Base-by-base conservation (phyloP, 805 yeast species). In the Maudiozyma saulgeensis region DNA sequence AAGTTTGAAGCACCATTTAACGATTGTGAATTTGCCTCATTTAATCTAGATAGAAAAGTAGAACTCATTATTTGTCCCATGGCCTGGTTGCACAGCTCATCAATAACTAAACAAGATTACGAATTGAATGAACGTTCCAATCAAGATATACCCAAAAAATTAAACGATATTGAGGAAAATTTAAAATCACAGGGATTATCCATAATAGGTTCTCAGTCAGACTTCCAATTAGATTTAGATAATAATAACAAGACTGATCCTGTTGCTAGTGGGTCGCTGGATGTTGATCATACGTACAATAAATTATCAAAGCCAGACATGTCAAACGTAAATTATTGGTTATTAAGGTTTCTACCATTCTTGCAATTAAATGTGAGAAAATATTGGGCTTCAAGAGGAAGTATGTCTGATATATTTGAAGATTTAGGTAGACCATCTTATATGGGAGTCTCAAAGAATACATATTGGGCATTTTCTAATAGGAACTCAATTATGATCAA, bases 1-100 rank as follows among this genome's bases (percentile, higher is more conserved):
- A 74, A 85, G 61, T 90, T 90, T 63, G 71, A 77, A 53, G 88
- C 96, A 1, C 89, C 95, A 1, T 89, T 87, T 66, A 71, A 75
- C 37, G 73, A 71, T 25, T 87, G 77, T 61, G 97, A 90, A 64
- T 87, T 85, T 64, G 75, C 90, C 0, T 62, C 66, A 28, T 71
- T 72, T 47, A 80, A 85, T 51, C 60, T 69, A 19, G 56, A 65
- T 0, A 73, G 79, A 42, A 58, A 70, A 11, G 77, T 79, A 0
- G 72, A 77, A 34, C 66, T 90, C 49, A 71, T 87, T 0, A 60
- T 90, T 13, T 79, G 84, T 51, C 96, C 96, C 1, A 88, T 85
- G 77, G 95, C 95, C 0, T 90, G 97, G 97, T 70, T 87, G 53
- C 74, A 77, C 39, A 69, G 77, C 0, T 60, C 68, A 43, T 76